phyloP scores from a whole-genome alignment of 1,284 basidiomycete species.

The Lentinus polychrous region DNA sequence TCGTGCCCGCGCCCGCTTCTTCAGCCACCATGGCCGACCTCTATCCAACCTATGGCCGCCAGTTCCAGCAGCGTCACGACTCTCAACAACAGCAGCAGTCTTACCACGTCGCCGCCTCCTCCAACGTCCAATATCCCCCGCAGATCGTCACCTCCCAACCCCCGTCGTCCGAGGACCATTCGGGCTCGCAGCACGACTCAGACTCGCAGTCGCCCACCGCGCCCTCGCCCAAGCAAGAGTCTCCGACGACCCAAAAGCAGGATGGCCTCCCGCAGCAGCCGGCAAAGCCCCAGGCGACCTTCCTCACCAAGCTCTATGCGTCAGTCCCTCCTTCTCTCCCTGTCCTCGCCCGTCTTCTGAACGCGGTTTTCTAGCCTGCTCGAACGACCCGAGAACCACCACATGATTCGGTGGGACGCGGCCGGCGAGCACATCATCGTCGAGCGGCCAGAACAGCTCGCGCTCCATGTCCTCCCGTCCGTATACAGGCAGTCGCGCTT shows the following conservation, averaged over 20 bases:
- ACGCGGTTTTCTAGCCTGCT: conserved; percentile 49
- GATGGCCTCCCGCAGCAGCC: conserved; percentile 37
- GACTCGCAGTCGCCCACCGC: conserved; percentile 24
- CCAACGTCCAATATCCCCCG: conserved; percentile 37
- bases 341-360: conserved; percentile 15
- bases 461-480: conserved; percentile 81
- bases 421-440: conserved; percentile 89
- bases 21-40: conserved; percentile 52
- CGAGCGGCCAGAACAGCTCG: conserved; percentile 83
- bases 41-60: conserved; percentile 53
- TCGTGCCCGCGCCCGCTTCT: conserved; percentile 29
- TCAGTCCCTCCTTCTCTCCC: conserved; percentile 35
- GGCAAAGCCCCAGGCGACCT: conserved; percentile 80
- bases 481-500: conserved; percentile 91
- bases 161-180: conserved; percentile 45
- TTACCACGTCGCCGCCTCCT: conserved; percentile 24
- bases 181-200: conserved; percentile 22
- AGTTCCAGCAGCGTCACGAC: conserved; percentile 26
- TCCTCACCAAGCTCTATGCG: conserved; percentile 90
- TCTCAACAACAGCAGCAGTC: conserved; percentile 13
- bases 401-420: conserved; percentile 90
- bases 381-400: conserved; percentile 79
- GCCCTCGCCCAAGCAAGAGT: conserved; percentile 28
- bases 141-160: conserved; percentile 40
- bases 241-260: conserved; percentile 39